These are phyloP conservation scores for Ophiocordyceps sinensis DNA, from an alignment of 2,329 filamentous ascomycete genomes.

Conservation along the genomic window DNA sequence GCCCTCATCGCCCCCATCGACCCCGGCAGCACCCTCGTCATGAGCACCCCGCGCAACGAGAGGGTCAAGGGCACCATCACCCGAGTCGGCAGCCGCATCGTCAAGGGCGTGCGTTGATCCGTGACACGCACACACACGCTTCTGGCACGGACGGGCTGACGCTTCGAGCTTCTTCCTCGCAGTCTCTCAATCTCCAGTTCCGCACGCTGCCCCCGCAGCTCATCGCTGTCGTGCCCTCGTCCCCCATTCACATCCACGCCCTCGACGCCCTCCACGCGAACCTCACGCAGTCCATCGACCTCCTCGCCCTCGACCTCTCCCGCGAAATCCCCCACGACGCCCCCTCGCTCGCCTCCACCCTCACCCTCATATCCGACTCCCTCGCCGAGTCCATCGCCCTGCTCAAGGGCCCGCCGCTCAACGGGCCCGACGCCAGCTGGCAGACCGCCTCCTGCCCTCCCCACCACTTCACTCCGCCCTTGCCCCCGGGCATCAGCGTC, in stretches of 20 bases:
- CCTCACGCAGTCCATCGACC: slow-evolving; percentile 70
- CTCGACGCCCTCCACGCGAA: slow-evolving; percentile 60
- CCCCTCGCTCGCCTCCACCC: slow-evolving; percentile 39
- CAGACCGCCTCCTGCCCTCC: slow-evolving; percentile 27
- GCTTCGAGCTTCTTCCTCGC: not conserved
- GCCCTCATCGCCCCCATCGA: slow-evolving; percentile 73
- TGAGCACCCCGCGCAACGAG: slow-evolving; percentile 79
- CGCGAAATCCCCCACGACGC: slow-evolving; percentile 39
- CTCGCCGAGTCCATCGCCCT: slow-evolving; percentile 35
- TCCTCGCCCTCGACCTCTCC: slow-evolving; percentile 63
- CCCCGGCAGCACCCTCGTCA: slow-evolving; percentile 73
- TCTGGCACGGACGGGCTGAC: not conserved
- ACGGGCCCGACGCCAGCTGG: slow-evolving; percentile 27
- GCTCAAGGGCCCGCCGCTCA: slow-evolving; percentile 37
- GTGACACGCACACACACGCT: too few species aligned
- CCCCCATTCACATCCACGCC: slow-evolving; percentile 48
- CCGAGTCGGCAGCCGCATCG: slow-evolving; percentile 74
- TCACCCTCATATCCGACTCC: slow-evolving; percentile 39
- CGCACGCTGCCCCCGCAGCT: slow-evolving; percentile 45
- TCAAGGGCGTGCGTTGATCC: slow-evolving; percentile 74
- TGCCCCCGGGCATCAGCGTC: slow-evolving; percentile 56
- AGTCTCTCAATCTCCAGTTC: slow-evolving; percentile 64
- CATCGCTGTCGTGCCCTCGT: slow-evolving; percentile 30
- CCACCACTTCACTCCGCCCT: slow-evolving; percentile 26
- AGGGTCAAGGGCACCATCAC: slow-evolving; percentile 86